Conservation (phyloP, 1,284 basidiomycete genomes). For the Microbotryum lychnidis-dioicae region DNA sequence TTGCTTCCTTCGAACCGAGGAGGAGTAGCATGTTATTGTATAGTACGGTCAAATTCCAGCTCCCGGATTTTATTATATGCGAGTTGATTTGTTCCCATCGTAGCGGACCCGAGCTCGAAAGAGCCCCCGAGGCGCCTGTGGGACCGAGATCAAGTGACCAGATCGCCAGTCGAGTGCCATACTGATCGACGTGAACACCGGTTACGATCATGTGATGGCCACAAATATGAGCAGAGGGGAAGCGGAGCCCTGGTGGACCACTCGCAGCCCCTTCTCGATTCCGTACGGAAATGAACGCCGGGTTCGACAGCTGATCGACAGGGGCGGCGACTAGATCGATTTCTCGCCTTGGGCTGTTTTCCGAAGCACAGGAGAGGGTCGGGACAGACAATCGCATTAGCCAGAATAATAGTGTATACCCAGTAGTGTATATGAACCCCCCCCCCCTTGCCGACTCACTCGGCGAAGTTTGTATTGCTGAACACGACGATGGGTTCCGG, state of each 20-base stretch:
- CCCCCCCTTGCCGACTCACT: conserved; percentile 6
- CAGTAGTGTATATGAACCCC: no score
- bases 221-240: conserved; percentile 80
- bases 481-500: conserved; percentile 50
- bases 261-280: conserved; percentile 42
- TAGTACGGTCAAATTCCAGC: conserved; percentile 31
- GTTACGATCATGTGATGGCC: conserved; percentile 63
- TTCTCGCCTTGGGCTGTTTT: conserved; percentile 63
- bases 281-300: conserved; percentile 61
- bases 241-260: conserved; percentile 65
- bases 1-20: conserved; percentile 64
- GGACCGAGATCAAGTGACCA: conserved; percentile 33
- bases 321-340: conserved; percentile 73
- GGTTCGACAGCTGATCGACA: conserved; percentile 46
- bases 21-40: conserved; percentile 68
- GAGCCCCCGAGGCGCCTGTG: background rate
- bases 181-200: conserved; percentile 17
- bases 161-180: conserved; percentile 26
- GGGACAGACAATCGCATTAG: no score
- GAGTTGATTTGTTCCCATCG: conserved; percentile 10
- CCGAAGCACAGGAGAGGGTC: no score
- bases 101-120: conserved; percentile 1
- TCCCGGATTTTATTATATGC: conserved; percentile 20
- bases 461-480: conserved; percentile 67
- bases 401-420: no score